These are phyloP conservation scores for Schizophyllum amplum DNA, from an alignment of 1,284 basidiomycete genomes.

Conservation along the genomic window DNA sequence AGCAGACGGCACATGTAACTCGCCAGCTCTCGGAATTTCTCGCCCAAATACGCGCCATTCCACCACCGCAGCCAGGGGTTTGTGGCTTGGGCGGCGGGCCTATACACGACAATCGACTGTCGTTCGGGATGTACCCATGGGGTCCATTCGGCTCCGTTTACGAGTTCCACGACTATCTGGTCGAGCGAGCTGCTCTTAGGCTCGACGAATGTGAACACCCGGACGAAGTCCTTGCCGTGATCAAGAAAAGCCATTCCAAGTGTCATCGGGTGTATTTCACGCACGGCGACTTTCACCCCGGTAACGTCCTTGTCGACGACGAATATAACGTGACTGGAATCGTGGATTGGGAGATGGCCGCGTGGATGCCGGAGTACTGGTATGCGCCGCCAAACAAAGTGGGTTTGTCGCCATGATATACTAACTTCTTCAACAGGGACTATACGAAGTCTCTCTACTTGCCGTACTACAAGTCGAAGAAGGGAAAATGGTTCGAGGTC, in stretches of 20 bases:
- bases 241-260: slow-evolving; percentile 1
- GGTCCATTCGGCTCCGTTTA: neutral
- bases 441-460: slow-evolving; percentile 3
- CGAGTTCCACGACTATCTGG: neutral
- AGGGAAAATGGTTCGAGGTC: slow-evolving; percentile 4
- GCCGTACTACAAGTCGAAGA: neutral
- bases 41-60: neutral
- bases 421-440: neutral
- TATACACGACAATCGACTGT: neutral
- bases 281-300: slow-evolving; percentile 11
- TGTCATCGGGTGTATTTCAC: slow-evolving; percentile 9
- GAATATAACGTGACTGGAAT: slow-evolving; percentile 6
- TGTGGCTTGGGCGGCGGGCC: neutral
- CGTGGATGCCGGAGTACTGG: slow-evolving; percentile 16
- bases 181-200: neutral
- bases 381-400: neutral
- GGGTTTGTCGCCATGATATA: no score
- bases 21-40: neutral
- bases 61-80: neutral
- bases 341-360: slow-evolving; percentile 13
- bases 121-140: neutral
- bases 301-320: slow-evolving; percentile 13
- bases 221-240: neutral
- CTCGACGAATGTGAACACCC: neutral
- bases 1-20: neutral